Conservation (phyloP, 371 early-diverging fungal species). For the Dentiscutata heterogama region DNA sequence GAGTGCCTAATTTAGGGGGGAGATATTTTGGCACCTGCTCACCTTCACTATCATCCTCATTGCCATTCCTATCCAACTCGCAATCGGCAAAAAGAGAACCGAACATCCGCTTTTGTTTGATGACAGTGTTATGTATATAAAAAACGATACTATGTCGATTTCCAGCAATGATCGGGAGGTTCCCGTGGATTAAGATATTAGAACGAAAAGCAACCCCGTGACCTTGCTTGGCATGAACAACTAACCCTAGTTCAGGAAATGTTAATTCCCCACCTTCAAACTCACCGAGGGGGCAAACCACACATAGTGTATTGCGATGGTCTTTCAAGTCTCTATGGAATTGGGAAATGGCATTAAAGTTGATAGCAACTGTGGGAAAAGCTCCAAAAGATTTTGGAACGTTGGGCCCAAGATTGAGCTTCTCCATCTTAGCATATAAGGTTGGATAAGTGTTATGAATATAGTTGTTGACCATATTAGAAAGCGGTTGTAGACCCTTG, state of each 20-base stretch:
- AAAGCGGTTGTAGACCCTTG: conserved; percentile 3
- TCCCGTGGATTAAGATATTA: conserved; percentile 18
- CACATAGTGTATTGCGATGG: conserved; percentile 34
- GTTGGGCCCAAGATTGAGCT: conserved; percentile 28
- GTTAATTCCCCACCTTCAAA: conserved; percentile 16
- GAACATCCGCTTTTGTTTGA: background rate
- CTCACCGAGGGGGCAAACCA: background rate
- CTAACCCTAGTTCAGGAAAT: conserved; percentile 14
- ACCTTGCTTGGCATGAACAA: conserved; percentile 22
- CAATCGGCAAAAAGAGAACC: too few relatives aligned
- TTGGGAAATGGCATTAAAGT: conserved; percentile 29
- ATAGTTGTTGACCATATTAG: conserved; percentile 17
- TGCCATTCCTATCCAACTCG: too few relatives aligned
- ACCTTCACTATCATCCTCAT: too few relatives aligned
- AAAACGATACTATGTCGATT: conserved; percentile 34
- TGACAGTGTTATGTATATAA: conserved; percentile 29
- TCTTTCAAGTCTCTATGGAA: conserved; percentile 31
- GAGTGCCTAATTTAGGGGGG: too few relatives aligned
- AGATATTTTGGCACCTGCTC: too few relatives aligned
- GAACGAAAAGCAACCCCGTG: too few relatives aligned
- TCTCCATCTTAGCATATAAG: conserved; percentile 29
- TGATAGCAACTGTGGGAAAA: conserved; percentile 24
- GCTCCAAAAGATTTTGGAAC: conserved; percentile 35
- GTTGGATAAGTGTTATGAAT: conserved; percentile 13
- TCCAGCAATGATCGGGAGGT: conserved; percentile 19